Conservation (phyloP, 306 rosid species). For the Medicago lupulina region DNA sequence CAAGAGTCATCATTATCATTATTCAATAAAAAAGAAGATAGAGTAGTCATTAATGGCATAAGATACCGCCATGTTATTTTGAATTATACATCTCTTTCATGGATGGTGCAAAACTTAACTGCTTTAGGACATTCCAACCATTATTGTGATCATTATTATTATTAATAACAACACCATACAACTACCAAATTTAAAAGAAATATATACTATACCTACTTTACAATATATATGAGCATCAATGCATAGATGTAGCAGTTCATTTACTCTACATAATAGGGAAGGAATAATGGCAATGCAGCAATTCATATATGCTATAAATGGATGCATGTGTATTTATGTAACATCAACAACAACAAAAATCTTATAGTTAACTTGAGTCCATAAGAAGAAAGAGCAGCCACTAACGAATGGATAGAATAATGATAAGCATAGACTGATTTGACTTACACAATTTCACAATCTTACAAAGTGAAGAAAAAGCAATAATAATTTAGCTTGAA, state of each 20-base stretch:
- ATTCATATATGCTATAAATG: conserved; percentile 6
- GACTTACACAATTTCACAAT: conserved; percentile 13
- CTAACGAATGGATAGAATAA: not conserved
- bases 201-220: not conserved
- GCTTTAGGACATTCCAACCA: conserved; percentile 34
- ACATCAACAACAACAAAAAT: conserved; percentile 1
- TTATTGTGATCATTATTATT: conserved; percentile 35
- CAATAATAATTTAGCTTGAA: not conserved
- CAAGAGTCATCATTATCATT: no score
- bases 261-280: conserved; percentile 8
- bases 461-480: conserved; percentile 15
- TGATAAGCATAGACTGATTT: not conserved
- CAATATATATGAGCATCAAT: not conserved
- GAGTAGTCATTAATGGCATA: conserved; percentile 37
- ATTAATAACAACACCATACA: conserved; percentile 27
- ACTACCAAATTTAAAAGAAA: conserved; percentile 13
- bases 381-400: not conserved
- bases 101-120: conserved; percentile 37
- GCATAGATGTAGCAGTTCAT: conserved; percentile 17
- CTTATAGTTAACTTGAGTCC: not conserved
- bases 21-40: conserved; percentile 1
- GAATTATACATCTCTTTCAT: conserved; percentile 35
- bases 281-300: not conserved
- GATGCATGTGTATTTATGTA: not conserved
- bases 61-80: conserved; percentile 37